Evolutionary conservation across 371 early-diverging fungal genomes (phyloP).

Genomic region (Chytridiales sp.): DNA sequence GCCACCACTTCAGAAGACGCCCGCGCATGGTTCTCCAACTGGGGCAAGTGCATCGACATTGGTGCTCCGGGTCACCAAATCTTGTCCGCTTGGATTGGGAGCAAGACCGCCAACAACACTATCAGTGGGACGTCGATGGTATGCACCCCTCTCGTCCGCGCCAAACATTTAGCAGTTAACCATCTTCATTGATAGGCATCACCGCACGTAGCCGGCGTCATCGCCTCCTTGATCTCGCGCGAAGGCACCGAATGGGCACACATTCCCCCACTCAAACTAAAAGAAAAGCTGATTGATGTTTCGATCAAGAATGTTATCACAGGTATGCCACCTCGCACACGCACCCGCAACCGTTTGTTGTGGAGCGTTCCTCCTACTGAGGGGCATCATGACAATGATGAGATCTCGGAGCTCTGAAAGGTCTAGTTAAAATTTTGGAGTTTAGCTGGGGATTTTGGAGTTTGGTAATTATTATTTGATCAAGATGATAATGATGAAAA

Average conservation of each 20-base stretch:
- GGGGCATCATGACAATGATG: slow-evolving; percentile 13
- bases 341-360: slow-evolving; percentile 29
- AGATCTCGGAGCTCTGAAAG: too few relatives aligned
- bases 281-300: slow-evolving; percentile 28
- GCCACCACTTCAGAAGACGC: slow-evolving; percentile 60
- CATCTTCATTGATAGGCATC: too few relatives aligned
- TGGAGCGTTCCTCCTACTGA: slow-evolving; percentile 28
- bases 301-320: slow-evolving; percentile 26
- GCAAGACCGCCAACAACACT: slow-evolving; percentile 25
- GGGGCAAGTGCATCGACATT: slow-evolving; percentile 62
- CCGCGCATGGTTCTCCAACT: slow-evolving; percentile 70
- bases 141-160: not conserved
- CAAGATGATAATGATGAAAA: too few relatives aligned
- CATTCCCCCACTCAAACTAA: slow-evolving; percentile 24
- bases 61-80: slow-evolving; percentile 42
- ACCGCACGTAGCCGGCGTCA: slow-evolving; percentile 80
- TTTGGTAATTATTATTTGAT: too few relatives aligned
- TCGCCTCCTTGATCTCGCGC: slow-evolving; percentile 49
- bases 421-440: too few relatives aligned
- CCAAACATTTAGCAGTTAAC: not conserved
- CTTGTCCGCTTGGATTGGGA: slow-evolving; percentile 37
- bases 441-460: too few relatives aligned
- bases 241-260: slow-evolving; percentile 18
- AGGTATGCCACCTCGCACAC: slow-evolving; percentile 21
- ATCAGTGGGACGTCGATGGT: slow-evolving; percentile 44